A percentile compares a stretch with the other conserved stretches of the same genome.
Evolutionary conservation across 169 alveolate species (phyloP).

Genomic region (Babesia ovis): DNA sequence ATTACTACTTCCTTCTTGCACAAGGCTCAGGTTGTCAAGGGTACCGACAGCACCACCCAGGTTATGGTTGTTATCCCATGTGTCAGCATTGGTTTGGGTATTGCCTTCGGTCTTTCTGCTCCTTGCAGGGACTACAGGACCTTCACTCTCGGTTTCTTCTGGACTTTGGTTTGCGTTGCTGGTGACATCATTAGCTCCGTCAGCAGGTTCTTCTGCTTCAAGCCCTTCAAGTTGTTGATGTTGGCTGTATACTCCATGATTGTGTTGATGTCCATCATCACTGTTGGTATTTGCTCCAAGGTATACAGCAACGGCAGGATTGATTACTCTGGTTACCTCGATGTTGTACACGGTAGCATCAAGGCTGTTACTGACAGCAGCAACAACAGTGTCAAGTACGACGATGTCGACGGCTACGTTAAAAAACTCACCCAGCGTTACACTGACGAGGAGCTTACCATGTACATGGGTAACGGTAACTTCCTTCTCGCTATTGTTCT

Average conservation of each 20-base stretch:
- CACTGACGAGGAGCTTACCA: slow-evolving; percentile 56
- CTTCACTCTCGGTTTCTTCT: slow-evolving; percentile 49
- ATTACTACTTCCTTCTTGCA: slow-evolving; percentile 61
- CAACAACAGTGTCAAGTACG: slow-evolving; percentile 14
- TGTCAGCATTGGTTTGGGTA: slow-evolving; percentile 51
- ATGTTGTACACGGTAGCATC: slow-evolving; percentile 43
- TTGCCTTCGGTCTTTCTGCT: slow-evolving; percentile 51
- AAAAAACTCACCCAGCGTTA: slow-evolving; percentile 29
- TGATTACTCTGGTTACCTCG: slow-evolving; percentile 54
- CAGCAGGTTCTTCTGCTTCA: slow-evolving; percentile 47
- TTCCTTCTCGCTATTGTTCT: slow-evolving; percentile 36
- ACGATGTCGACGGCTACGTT: slow-evolving; percentile 29
- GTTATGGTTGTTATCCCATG: slow-evolving; percentile 64
- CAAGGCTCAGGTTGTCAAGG: slow-evolving; percentile 55
- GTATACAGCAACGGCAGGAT: slow-evolving; percentile 53
- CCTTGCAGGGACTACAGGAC: slow-evolving; percentile 69
- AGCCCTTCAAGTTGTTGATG: slow-evolving; percentile 40
- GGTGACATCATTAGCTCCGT: slow-evolving; percentile 58
- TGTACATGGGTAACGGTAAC: slow-evolving; percentile 65
- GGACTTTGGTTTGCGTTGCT: slow-evolving; percentile 49
- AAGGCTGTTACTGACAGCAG: slow-evolving; percentile 12
- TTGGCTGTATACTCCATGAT: slow-evolving; percentile 42
- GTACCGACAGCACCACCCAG: slow-evolving; percentile 39
- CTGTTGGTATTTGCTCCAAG: slow-evolving; percentile 46
- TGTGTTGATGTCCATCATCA: slow-evolving; percentile 35